Conservation (phyloP, 352 stramenopile genomes). For the Hyaloperonospora arabidopsidis region DNA sequence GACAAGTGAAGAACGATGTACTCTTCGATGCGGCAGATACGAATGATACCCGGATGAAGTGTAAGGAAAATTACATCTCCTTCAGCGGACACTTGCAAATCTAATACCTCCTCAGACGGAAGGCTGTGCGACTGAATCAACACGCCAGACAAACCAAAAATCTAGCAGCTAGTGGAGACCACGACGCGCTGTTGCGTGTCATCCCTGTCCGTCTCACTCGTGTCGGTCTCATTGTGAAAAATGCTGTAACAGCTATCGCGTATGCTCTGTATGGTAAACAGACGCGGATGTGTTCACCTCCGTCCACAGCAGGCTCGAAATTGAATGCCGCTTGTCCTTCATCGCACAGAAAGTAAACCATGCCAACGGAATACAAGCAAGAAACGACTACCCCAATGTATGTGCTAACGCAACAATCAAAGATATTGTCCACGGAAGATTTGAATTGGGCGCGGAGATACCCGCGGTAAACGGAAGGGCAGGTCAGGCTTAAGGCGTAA, state of each 20-base stretch:
- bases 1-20: conserved; percentile 29
- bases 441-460: conserved; percentile 59
- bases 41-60: conserved; percentile 33
- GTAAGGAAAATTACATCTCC: conserved; percentile 70
- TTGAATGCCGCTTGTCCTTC: conserved; percentile 62
- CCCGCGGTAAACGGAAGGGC: conserved; percentile 60
- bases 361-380: conserved; percentile 38
- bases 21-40: conserved; percentile 76
- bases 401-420: conserved; percentile 60
- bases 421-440: conserved; percentile 56
- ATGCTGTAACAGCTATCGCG: conserved; percentile 40
- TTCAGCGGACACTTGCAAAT: conserved; percentile 55
- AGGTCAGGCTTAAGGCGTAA: conserved; percentile 64
- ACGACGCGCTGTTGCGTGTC: conserved; percentile 6
- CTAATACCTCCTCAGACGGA: conserved; percentile 34
- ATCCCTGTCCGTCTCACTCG: not conserved
- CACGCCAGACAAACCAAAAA: conserved; percentile 62
- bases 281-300: conserved; percentile 36
- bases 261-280: conserved; percentile 52
- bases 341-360: conserved; percentile 70
- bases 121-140: conserved; percentile 44
- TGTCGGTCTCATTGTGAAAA: conserved; percentile 1
- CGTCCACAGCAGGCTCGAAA: conserved; percentile 31
- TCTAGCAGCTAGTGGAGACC: conserved; percentile 38
- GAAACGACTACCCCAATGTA: conserved; percentile 60